These are phyloP conservation scores for Mucor indicus DNA, from an alignment of 371 early-diverging fungal species.

Conservation along the genomic window DNA sequence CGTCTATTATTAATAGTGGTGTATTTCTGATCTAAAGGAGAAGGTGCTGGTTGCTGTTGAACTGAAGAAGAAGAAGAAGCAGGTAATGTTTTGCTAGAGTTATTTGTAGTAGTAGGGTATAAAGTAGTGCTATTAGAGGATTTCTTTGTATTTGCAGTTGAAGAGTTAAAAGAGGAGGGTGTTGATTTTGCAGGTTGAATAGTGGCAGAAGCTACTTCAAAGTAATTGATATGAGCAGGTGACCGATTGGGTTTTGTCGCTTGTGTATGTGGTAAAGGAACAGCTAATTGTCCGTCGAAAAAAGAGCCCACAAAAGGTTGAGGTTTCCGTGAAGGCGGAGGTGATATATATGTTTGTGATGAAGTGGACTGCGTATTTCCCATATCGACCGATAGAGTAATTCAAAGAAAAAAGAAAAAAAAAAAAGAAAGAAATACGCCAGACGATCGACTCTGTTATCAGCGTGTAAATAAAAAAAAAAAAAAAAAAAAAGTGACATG, in stretches of 20 bases:
- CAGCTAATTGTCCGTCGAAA: constrained; percentile 9
- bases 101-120: neutral
- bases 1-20: constrained; percentile 2
- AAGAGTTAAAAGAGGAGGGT: constrained; percentile 3
- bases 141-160: constrained; percentile 7
- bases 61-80: neutral
- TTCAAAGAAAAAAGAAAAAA: no score
- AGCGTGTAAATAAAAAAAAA: no score
- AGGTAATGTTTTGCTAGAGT: neutral
- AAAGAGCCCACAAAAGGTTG: constrained; percentile 12
- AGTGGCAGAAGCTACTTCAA: constrained; percentile 17
- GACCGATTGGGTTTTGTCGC: constrained; percentile 4
- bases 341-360: constrained; percentile 1
- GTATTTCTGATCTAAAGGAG: neutral
- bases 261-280: neutral
- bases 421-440: no score
- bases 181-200: constrained; percentile 3
- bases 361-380: constrained; percentile 15
- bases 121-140: constrained; percentile 5
- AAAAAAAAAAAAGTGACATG: no score
- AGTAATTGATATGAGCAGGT: constrained; percentile 13
- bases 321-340: constrained; percentile 9
- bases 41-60: constrained; percentile 3
- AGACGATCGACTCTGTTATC: no score
- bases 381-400: no score